Evolutionary conservation across 148 eudicot genomes (phyloP).

Genomic region (Pharnaceum exiguum): DNA sequence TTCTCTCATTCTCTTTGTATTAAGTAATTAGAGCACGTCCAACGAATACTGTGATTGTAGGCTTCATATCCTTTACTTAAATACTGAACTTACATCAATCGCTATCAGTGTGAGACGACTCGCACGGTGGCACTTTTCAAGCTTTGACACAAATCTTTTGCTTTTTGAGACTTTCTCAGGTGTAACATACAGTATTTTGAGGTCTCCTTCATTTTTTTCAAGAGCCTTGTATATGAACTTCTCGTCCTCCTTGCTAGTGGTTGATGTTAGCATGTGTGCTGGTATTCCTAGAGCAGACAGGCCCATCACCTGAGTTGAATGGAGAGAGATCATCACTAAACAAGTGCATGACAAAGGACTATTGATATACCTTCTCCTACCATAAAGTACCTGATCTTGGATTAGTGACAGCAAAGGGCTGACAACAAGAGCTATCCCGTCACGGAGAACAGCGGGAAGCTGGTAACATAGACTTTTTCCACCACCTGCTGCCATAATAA

Average conservation of each 20-base stretch:
- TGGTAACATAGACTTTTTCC: constrained; percentile 99
- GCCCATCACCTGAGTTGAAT: constrained; percentile 80
- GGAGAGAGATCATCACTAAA: constrained; percentile 10
- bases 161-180: constrained; percentile 99
- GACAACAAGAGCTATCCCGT: constrained; percentile 82
- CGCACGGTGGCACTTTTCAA: constrained; percentile 95
- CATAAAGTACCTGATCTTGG: constrained; percentile 85
- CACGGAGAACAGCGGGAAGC: constrained; percentile 88
- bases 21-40: too few species aligned
- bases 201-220: constrained; percentile 90
- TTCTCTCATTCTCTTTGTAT: too few species aligned
- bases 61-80: too few species aligned
- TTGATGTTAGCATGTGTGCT: constrained; percentile 90
- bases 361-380: not conserved
- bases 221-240: constrained; percentile 88
- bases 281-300: constrained; percentile 89
- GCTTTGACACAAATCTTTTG: constrained; percentile 98
- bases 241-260: constrained; percentile 77
- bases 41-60: not conserved
- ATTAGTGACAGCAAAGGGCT: constrained; percentile 98
- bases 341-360: not conserved
- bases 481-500: constrained; percentile 99
- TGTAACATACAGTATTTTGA: constrained; percentile 88
- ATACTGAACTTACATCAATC: constrained; percentile 65
- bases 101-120: constrained; percentile 94